Evolutionary conservation across 2,329 filamentous ascomycete genomes (phyloP).

Genomic region (Tetracladium maxilliforme): DNA sequence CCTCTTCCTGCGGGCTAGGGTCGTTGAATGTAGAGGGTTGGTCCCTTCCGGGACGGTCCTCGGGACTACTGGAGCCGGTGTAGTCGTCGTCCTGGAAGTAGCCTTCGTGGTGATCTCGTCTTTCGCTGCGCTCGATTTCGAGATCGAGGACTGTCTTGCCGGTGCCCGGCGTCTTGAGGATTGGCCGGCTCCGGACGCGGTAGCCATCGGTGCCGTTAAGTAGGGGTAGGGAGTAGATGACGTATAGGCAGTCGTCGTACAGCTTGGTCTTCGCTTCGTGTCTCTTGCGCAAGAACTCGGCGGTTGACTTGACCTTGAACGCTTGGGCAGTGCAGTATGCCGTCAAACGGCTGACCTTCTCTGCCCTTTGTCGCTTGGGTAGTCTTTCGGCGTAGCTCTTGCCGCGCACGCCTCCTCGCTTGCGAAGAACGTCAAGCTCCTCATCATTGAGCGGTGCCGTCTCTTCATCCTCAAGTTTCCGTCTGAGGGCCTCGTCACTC

Average conservation of each 20-base stretch:
- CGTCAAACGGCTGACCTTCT: constrained; percentile 80
- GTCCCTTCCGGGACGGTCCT: constrained; percentile 12
- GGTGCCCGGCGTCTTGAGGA: constrained; percentile 82
- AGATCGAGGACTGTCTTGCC: constrained; percentile 88
- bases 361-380: constrained; percentile 69
- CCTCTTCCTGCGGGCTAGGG: constrained; percentile 13
- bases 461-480: constrained; percentile 38
- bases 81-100: constrained; percentile 64
- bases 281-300: constrained; percentile 72
- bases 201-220: constrained; percentile 78
- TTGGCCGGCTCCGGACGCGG: constrained; percentile 75
- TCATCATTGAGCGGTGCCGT: constrained; percentile 53
- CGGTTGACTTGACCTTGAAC: constrained; percentile 80
- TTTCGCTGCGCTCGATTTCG: constrained; percentile 89
- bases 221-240: constrained; percentile 83
- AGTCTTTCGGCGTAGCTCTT: constrained; percentile 92
- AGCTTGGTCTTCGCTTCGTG: constrained; percentile 89
- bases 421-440: constrained; percentile 48
- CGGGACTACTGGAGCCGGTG: constrained; percentile 27
- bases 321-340: constrained; percentile 94
- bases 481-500: constrained; percentile 28
- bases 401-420: constrained; percentile 45
- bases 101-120: constrained; percentile 77
- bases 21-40: constrained; percentile 9
- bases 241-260: constrained; percentile 95